Evolutionary conservation across 2,329 filamentous ascomycete genomes (phyloP), one percentile per base, ranked within the genome.

Genomic region (Chalaropsis thielavioides): DNA sequence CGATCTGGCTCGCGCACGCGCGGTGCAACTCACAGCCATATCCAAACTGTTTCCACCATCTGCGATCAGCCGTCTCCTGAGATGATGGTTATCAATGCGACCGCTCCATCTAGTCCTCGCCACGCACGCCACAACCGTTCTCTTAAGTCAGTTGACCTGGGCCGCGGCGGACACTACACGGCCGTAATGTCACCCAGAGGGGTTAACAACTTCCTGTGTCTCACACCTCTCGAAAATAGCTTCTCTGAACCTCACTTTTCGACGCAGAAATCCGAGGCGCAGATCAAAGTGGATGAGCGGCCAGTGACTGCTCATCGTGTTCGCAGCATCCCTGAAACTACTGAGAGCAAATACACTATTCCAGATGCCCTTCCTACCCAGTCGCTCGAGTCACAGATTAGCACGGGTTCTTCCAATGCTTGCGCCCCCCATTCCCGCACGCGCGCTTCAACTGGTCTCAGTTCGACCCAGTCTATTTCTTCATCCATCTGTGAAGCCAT

Each of bases 391-490:
- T 65, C 64, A 4, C 64, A 61, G 51, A 46, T 65, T 35, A 62
- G 60, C 19, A 49, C 40, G n/a, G 62, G 17, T 31, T 64, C 51
- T 59, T 64, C 62, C 17, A 60, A 27, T 46, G 46, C 49, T 56
- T 44, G 49, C 24, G 46, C 38, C 15, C 54, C 15, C 3, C 54
- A 35, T 19, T 41, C 49, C 10, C 46, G 38, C 22, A 67, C 62
- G 5, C 54, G 65, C 10, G 65, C 65, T 6, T 67, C 62, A 1
- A 67, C 65, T 35, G 65, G 65, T 43, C 40, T 74, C 10, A 76
- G 79, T 51, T 83, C 80, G 2, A 79, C 80, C 0, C 80, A 80
- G 69, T 78, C 81, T 0, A 76, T 77, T 2, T 59, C 38, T 3
- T 61, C 64, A 6, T 84, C 81, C 0, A 76, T 80, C 61, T 78